Percentiles rank a stretch among this genome's conserved stretches.
These are phyloP conservation scores for Paecilomyces fulvus DNA, from an alignment of 2,329 filamentous ascomycete genomes.

Conservation along the genomic window DNA sequence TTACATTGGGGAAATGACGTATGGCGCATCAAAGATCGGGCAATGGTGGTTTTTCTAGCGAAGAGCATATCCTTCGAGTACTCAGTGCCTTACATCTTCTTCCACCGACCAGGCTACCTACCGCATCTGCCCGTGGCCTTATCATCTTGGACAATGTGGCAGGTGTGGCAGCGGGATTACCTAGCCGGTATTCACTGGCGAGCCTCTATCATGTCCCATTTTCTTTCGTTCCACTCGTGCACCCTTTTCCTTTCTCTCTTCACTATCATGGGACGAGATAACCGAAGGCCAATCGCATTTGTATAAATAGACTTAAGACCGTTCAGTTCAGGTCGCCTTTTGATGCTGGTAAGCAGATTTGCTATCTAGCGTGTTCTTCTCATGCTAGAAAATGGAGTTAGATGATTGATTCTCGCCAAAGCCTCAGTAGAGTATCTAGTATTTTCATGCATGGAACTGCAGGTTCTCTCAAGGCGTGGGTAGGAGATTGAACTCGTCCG, in stretches of 20 bases:
- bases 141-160: not conserved
- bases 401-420: not conserved
- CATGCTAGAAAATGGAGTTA: not conserved
- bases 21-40: slow-evolving; percentile 23
- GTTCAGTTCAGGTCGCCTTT: not conserved
- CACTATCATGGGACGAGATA: not conserved
- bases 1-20: slow-evolving; percentile 27
- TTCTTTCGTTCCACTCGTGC: not conserved
- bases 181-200: not conserved
- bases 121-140: not conserved
- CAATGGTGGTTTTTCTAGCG: slow-evolving; percentile 19
- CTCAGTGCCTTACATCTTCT: not conserved
- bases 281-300: not conserved
- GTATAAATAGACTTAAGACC: not conserved
- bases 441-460: too few relatives aligned
- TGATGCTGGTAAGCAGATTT: not conserved
- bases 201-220: not conserved
- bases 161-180: not conserved
- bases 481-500: too few relatives aligned
- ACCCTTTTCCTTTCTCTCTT: not conserved
- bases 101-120: not conserved
- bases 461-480: too few relatives aligned
- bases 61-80: slow-evolving; percentile 11
- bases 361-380: not conserved
- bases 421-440: too few relatives aligned